Evolutionary conservation across 2,329 filamentous ascomycete genomes (phyloP), one percentile per base, ranked within the genome.

Genomic region (Rhynchosporium graminicola): DNA sequence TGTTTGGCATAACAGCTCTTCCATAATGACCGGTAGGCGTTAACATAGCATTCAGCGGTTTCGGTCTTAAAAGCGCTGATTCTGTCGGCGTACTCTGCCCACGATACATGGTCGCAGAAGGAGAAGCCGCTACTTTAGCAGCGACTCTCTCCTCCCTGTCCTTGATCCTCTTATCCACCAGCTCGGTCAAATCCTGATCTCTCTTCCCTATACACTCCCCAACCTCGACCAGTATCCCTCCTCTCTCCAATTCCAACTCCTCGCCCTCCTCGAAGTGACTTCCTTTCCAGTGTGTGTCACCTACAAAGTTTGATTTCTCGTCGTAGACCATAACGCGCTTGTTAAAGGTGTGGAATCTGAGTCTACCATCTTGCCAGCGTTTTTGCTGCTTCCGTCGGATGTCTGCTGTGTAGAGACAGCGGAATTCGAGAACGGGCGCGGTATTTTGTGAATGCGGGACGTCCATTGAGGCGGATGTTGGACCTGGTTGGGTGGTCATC

Each of bases 271-370:
- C 84, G 29, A 97, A 78, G n/a, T 84, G 83, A 58, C 84, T 82
- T 51, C 87, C 82, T 48, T 86, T 86, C 87, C 90, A 95, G 76
- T 97, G 91, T 38, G 87, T 85, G 74, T 97, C 93, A 3, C 92
- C 93, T 33, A 97, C 83, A 67, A 88, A 91, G 73, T 93, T 91
- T 0, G 90, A 86, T 2, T 84, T 80, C 52, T 91, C 87, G 74
- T 97, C 92, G 70, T 95, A 94, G 6, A 96, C 90, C 91, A 97
- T 96, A 63, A 95, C 80, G 4, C 91, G 87, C 73, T 87, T 91
- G 78, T 97, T 97, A 83, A 96, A 97, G 0, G 90, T 89, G 73
- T 97, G 93, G 67, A 89, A 96, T 67, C 89, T 90, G 65, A 97
- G 83, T 57, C 87, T 87, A 42, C 94, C 93, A 87, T 97, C 93